Evolutionary conservation across 2,329 filamentous ascomycete species (phyloP).

Genomic region (Myriosclerotinia curreyana): DNA sequence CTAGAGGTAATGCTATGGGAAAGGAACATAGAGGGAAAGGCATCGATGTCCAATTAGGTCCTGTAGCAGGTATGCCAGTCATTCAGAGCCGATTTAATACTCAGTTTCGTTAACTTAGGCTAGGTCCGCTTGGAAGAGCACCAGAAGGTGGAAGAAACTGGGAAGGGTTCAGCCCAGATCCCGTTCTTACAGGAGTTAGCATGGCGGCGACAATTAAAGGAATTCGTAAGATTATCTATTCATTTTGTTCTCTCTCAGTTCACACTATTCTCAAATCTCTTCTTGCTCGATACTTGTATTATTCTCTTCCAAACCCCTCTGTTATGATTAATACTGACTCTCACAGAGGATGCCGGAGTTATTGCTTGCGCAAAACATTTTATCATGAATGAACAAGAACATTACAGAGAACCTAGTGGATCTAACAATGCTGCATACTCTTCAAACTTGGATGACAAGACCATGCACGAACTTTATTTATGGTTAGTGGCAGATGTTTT

Average conservation of each 20-base stretch:
- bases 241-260: not conserved
- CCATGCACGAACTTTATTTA: conserved; percentile 58
- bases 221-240: conserved; percentile 45
- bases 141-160: conserved; percentile 67
- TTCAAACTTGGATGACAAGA: conserved; percentile 61
- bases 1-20: conserved; percentile 65
- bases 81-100: not conserved
- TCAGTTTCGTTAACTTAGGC: not conserved
- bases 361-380: conserved; percentile 81
- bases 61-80: conserved; percentile 54
- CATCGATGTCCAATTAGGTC: conserved; percentile 69
- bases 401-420: conserved; percentile 32
- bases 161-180: conserved; percentile 71
- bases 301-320: too few species aligned
- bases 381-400: conserved; percentile 67
- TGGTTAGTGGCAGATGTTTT: conserved; percentile 42
- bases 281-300: too few species aligned
- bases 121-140: conserved; percentile 57
- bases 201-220: conserved; percentile 72
- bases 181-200: conserved; percentile 69
- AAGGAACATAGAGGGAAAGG: conserved; percentile 72
- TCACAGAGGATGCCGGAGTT: conserved; percentile 66
- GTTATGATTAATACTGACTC: not conserved
- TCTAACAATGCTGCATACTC: conserved; percentile 53
- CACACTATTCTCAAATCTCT: not conserved